These are phyloP conservation scores for Penicillium malachiteum DNA, from an alignment of 495 filamentous ascomycete genomes.

Conservation along the genomic window DNA sequence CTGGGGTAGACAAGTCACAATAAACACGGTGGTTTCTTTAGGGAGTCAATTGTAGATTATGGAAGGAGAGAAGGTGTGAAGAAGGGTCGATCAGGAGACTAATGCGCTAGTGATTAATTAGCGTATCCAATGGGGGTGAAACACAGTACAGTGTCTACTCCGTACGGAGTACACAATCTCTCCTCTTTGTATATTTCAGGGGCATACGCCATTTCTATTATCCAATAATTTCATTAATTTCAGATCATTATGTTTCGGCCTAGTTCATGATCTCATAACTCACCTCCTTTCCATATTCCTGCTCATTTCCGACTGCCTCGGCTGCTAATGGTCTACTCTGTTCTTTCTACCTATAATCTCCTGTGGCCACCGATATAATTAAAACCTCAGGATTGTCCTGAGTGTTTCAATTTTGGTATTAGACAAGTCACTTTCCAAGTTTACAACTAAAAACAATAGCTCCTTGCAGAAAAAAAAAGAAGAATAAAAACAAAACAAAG, in stretches of 20 bases:
- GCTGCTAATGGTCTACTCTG: background rate
- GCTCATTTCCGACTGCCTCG: conserved; percentile 2
- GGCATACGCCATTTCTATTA: background rate
- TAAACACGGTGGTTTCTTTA: conserved; percentile 21
- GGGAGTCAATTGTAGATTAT: conserved; percentile 5
- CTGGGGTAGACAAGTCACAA: conserved; percentile 13
- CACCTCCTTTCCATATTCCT: background rate
- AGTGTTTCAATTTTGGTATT: background rate
- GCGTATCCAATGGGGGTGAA: conserved; percentile 24
- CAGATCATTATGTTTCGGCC: background rate
- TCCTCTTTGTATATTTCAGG: conserved; percentile 1
- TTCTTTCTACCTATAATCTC: no score
- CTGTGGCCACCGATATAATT: no score
- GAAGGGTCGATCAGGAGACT: conserved; percentile 22
- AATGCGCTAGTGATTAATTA: conserved; percentile 26
- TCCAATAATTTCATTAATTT: background rate
- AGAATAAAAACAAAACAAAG: background rate
- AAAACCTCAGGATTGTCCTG: no score
- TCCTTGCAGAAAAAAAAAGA: background rate
- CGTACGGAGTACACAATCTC: background rate
- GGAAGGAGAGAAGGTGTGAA: conserved; percentile 20
- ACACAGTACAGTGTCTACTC: conserved; percentile 7
- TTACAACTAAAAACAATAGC: background rate
- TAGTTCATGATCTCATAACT: conserved; percentile 1
- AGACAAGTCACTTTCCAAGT: background rate